These are phyloP conservation scores for Vigna angularis DNA, from an alignment of 306 rosid species.

Conservation along the genomic window DNA sequence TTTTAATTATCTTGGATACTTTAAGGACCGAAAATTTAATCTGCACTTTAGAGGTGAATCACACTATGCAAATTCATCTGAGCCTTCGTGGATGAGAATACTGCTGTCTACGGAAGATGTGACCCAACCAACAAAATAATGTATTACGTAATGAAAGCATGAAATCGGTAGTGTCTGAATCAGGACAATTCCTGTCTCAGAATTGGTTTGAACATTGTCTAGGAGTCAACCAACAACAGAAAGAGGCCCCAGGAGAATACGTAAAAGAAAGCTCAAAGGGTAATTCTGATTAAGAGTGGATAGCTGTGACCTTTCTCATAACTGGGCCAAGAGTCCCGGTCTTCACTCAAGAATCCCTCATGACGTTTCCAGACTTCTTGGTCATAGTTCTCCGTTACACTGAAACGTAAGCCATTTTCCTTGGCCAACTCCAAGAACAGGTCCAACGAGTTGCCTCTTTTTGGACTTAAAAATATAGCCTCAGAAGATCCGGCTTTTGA, in stretches of 20 bases:
- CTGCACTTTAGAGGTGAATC: constrained; percentile 38
- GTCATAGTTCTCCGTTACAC: constrained; percentile 69
- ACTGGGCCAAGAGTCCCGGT: constrained; percentile 68
- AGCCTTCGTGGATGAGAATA: constrained; percentile 6
- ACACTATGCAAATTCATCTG: constrained; percentile 37
- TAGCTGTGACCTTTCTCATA: constrained; percentile 81
- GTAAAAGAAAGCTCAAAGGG: constrained; percentile 56
- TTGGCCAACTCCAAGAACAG: constrained; percentile 65
- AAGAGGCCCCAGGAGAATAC: constrained; percentile 26
- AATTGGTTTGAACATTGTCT: constrained; percentile 39
- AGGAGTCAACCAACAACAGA: constrained; percentile 35
- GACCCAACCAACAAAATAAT: constrained; percentile 50
- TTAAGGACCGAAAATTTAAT: constrained; percentile 27
- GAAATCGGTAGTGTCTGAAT: constrained; percentile 39
- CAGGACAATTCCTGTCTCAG: constrained; percentile 43
- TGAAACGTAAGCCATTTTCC: constrained; percentile 65
- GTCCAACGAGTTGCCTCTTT: constrained; percentile 77
- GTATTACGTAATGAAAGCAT: constrained; percentile 30
- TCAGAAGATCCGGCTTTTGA: constrained; percentile 60
- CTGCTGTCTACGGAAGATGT: constrained; percentile 41
- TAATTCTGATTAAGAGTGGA: constrained; percentile 72
- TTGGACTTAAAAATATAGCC: constrained; percentile 81
- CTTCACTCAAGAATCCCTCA: constrained; percentile 58
- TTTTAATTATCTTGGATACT: constrained; percentile 20
- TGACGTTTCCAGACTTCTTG: constrained; percentile 73